Evolutionary conservation across 441 rosid species (phyloP), one percentile per base, ranked within the genome.

Genomic region (Croton setiger): DNA sequence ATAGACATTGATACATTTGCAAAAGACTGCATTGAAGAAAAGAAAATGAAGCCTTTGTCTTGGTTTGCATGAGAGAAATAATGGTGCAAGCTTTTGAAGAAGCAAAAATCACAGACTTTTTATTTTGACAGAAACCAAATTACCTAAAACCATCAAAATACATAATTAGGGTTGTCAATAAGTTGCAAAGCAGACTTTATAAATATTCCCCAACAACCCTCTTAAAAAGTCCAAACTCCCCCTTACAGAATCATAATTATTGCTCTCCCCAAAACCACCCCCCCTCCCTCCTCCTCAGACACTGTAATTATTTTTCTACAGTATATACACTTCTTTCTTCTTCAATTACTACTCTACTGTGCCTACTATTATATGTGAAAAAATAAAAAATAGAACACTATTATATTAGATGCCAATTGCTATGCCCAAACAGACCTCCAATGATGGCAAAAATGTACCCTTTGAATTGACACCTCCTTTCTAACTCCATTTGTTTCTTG

Each of bases 381-480:
- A 31, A 37, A 56, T 60, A 37, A 53, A 47, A 31, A 37, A 56
- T 60, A 33, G n/a, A 61, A 37, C 21, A 41, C 53, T 44, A 18
- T 17, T 63, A 15, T 3, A 4, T 39, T n/a, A 14, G 57, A 70
- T 71, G 27, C 53, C 18, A 35, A 70, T 71, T 13, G 36, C 36
- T 15, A 47, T 10, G 21, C 58, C 71, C 61, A 43, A 62, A 63
- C 43, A 39, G 13, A 15, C 69, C 47, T 13, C 21, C 5, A 48
- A 62, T 65, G 76, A 68, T 66, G 71, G 60, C 17, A 11, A 63
- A 17, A 13, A 33, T 44, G 63, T 72, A 27, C n/a, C 66, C 45
- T 49, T 39, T 72, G 76, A 79, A 60, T 60, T 51, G 82, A 81
- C 85, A 27, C 23, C 1, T 17, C 53, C 74, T 74, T 74, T 80